Evolutionary conservation across 192 early-diverging fungal genomes (phyloP).

Genomic region (Podila verticillata): DNA sequence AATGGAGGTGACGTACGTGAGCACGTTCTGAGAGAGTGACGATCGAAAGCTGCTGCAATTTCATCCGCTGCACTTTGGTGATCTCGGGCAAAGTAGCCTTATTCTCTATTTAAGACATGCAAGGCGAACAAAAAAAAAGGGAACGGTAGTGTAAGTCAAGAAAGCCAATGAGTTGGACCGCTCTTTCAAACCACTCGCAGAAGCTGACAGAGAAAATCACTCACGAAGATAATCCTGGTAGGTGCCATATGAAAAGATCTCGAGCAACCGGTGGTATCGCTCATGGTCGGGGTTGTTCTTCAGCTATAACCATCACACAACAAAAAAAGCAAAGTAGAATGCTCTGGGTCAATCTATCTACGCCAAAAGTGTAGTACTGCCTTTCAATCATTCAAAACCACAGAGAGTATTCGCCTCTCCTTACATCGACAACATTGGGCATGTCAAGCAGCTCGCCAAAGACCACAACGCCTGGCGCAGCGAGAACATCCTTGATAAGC

Average conservation of each 20-base stretch:
- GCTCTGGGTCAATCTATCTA: background rate
- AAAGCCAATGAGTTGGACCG: background rate
- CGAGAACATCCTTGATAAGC: conserved; percentile 76
- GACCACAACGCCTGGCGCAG: conserved; percentile 78
- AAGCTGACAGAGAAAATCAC: background rate
- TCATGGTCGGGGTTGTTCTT: conserved; percentile 57
- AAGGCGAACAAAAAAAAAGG: background rate
- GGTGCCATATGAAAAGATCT: conserved; percentile 86
- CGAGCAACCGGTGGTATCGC: conserved; percentile 65
- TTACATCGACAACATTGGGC: conserved; percentile 77
- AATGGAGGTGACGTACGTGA: conserved; percentile 52
- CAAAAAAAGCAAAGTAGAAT: background rate
- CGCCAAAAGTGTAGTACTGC: background rate
- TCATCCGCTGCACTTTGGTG: conserved; percentile 57
- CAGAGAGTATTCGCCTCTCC: background rate
- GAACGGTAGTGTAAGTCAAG: background rate
- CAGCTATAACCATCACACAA: conserved; percentile 31
- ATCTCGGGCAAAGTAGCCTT: conserved; percentile 57
- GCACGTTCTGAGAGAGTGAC: conserved; percentile 74
- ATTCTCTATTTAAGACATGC: conserved; percentile 58
- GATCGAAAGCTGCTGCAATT: conserved; percentile 81
- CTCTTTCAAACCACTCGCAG: background rate
- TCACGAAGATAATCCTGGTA: conserved; percentile 80
- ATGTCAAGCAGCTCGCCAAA: conserved; percentile 80
- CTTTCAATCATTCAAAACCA: background rate